These are phyloP conservation scores for Pelagophyceae sp. DNA, from an alignment of 352 stramenopile species.

Conservation along the genomic window DNA sequence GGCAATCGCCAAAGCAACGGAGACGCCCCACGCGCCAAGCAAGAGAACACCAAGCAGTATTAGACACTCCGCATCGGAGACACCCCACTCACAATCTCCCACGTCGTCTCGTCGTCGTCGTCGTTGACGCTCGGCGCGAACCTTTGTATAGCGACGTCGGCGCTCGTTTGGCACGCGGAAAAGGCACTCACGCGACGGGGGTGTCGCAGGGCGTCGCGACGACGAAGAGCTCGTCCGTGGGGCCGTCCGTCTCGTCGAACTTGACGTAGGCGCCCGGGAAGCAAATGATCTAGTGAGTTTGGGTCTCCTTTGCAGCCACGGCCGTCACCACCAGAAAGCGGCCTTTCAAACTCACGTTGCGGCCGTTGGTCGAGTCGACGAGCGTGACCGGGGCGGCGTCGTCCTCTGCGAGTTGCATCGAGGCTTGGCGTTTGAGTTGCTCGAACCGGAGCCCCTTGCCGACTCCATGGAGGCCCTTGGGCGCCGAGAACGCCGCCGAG, in stretches of 20 bases:
- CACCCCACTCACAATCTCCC: no score
- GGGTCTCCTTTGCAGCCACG: not conserved
- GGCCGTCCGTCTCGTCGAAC: not conserved
- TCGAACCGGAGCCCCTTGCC: no score
- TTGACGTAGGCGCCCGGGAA: constrained; percentile 5
- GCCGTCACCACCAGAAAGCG: not conserved
- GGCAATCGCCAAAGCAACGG: no score
- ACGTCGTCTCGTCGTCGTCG: not conserved
- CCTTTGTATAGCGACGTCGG: no score
- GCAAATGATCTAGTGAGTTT: not conserved
- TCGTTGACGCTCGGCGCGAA: no score
- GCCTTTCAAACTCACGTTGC: not conserved
- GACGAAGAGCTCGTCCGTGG: not conserved
- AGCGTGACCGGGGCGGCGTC: not conserved
- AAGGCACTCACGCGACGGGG: not conserved
- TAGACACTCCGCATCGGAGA: no score
- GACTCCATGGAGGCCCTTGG: no score
- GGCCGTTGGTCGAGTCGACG: not conserved
- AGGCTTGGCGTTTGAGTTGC: no score
- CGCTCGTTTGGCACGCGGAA: no score
- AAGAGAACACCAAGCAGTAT: no score
- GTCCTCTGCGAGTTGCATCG: not conserved
- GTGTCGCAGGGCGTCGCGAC: constrained; percentile 11
- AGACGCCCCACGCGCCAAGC: no score
- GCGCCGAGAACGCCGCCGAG: not conserved